Percentiles rank a stretch among this genome's conserved stretches.
phyloP scores from a whole-genome alignment of 2,329 filamentous ascomycete species.

The Zymoseptoria pseudotritici region DNA sequence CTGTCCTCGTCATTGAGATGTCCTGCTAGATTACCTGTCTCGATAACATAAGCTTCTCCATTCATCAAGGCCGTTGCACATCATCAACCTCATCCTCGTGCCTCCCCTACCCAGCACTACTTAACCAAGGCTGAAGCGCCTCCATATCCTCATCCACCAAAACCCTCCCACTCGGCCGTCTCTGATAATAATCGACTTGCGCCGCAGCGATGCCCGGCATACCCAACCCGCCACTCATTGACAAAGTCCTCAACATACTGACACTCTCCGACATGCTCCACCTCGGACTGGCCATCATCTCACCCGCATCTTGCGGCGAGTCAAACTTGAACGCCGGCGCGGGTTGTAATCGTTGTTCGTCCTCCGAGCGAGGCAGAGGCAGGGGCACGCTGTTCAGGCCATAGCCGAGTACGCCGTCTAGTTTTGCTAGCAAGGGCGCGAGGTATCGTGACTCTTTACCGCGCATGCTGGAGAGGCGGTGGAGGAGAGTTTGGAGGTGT shows the following conservation, averaged over 20 bases:
- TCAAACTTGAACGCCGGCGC: background rate
- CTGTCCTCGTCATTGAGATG: background rate
- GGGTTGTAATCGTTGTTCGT: background rate
- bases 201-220: slow-evolving; percentile 19
- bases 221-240: slow-evolving; percentile 23
- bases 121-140: slow-evolving; percentile 16
- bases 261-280: slow-evolving; percentile 23
- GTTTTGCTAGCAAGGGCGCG: slow-evolving; percentile 27
- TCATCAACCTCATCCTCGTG: background rate
- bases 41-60: background rate
- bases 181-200: slow-evolving; percentile 12
- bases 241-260: slow-evolving; percentile 25
- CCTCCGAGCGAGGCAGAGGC: slow-evolving; percentile 9
- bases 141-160: slow-evolving; percentile 15
- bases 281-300: slow-evolving; percentile 6
- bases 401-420: slow-evolving; percentile 26
- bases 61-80: background rate
- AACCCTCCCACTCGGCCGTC: slow-evolving; percentile 13
- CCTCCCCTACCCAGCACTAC: background rate
- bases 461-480: slow-evolving; percentile 29
- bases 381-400: slow-evolving; percentile 17
- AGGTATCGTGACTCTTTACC: slow-evolving; percentile 31
- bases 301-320: background rate
- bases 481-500: slow-evolving; percentile 27
- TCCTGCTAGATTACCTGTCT: background rate